Percentiles rank a stretch among this genome's conserved stretches.
Evolutionary conservation across 1,139 yeast genomes (phyloP).

Genomic region (Blastobotrys indianensis): DNA sequence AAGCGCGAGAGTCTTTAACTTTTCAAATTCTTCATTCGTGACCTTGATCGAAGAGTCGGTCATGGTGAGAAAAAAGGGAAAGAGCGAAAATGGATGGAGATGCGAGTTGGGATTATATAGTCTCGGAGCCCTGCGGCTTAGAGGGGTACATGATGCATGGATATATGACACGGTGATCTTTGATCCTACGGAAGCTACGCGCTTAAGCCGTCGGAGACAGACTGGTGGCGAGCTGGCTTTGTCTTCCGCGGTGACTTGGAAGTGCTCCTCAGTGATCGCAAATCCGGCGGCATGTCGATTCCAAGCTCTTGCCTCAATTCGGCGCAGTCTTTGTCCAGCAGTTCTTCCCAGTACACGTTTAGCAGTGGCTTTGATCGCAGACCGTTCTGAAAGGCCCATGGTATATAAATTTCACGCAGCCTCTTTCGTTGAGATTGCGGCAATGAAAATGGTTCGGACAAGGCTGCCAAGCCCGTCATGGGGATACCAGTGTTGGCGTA

Average conservation of each 20-base stretch:
- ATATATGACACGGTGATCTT: background rate
- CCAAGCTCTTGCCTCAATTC: constrained; percentile 67
- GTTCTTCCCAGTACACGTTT: constrained; percentile 90
- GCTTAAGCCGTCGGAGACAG: no score
- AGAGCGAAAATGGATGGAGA: background rate
- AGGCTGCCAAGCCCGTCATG: constrained; percentile 89
- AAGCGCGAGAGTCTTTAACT: constrained; percentile 9
- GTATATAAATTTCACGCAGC: constrained; percentile 57
- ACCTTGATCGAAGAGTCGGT: constrained; percentile 1
- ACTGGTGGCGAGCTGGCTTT: no score
- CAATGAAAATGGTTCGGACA: constrained; percentile 77
- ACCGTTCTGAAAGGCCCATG: constrained; percentile 85
- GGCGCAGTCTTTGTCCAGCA: constrained; percentile 63
- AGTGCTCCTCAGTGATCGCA: constrained; percentile 51
- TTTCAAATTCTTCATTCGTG: constrained; percentile 13
- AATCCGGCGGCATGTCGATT: constrained; percentile 71
- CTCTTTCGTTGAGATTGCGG: constrained; percentile 48
- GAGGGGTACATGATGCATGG: background rate
- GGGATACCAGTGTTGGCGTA: constrained; percentile 91
- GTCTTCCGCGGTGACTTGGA: no score
- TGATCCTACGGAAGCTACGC: no score
- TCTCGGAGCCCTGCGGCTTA: background rate
- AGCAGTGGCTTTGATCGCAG: constrained; percentile 68
- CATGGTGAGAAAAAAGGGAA: background rate
- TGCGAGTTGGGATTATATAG: background rate